phyloP scores from a whole-genome alignment of 2,329 filamentous ascomycete genomes.

The Balansia obtecta region DNA sequence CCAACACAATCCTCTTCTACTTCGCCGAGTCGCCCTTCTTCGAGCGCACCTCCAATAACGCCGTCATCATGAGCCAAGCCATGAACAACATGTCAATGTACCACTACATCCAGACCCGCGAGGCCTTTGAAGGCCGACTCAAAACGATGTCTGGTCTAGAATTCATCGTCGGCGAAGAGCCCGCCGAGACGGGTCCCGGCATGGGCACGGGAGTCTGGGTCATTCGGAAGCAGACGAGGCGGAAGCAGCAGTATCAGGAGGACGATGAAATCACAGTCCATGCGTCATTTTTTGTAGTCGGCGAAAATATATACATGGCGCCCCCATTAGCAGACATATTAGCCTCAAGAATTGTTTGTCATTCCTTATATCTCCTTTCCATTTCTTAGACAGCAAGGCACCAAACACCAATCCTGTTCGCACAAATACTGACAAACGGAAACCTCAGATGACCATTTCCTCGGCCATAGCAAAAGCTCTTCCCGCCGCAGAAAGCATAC shows the following conservation, averaged over 20 bases:
- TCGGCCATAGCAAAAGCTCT: slow-evolving; percentile 41
- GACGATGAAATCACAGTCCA: slow-evolving; percentile 49
- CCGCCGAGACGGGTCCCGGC: slow-evolving; percentile 49
- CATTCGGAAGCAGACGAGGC: slow-evolving; percentile 54
- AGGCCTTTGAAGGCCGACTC: slow-evolving; percentile 49
- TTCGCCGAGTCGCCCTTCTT: slow-evolving; percentile 57
- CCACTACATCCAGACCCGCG: slow-evolving; percentile 45
- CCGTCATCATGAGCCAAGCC: slow-evolving; percentile 48
- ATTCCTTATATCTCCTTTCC: not conserved
- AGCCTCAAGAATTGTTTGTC: slow-evolving; percentile 42
- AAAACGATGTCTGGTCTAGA: slow-evolving; percentile 54
- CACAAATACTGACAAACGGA: not conserved
- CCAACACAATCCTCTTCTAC: slow-evolving; percentile 54
- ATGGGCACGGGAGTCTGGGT: slow-evolving; percentile 58
- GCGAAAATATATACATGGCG: slow-evolving; percentile 56
- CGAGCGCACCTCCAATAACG: slow-evolving; percentile 56
- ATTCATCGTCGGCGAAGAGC: slow-evolving; percentile 53
- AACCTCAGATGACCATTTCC: slow-evolving; percentile 38
- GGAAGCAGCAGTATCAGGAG: slow-evolving; percentile 38
- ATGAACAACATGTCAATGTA: slow-evolving; percentile 47
- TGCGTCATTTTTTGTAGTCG: slow-evolving; percentile 50
- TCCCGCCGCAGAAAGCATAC: slow-evolving; percentile 34
- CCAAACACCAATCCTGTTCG: not conserved
- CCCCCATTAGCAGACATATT: slow-evolving; percentile 48
- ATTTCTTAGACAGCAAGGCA: not conserved